Evolutionary conservation across 768 basidiomycete genomes (phyloP), one percentile per base, ranked within the genome.

Genomic region (Mycena vitilis): DNA sequence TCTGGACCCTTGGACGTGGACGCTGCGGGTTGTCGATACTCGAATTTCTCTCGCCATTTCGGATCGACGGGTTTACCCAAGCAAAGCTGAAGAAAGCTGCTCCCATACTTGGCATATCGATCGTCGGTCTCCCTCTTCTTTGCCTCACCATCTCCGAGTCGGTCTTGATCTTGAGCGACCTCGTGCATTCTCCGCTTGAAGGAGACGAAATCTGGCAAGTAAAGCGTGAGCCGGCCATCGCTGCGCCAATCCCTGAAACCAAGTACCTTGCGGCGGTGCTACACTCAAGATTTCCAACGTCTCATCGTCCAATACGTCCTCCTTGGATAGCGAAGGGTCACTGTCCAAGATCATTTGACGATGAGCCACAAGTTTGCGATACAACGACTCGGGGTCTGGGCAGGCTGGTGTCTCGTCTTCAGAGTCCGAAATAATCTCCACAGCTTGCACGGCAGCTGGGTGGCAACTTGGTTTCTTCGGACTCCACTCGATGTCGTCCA

Each of bases 161-260:
- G 78, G 30, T 87, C 83, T 25, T 81, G 76, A 10, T 87, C 83
- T 25, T 81, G 76, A 10, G 85, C 79, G 18, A 86, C 81, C 30
- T 76, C 78, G 15, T 76, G 77, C 48, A 95, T 80, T 56, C 71
- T 71, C 22, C 74, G 63, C 48, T 76, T 78, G 70, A 85, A 83
- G 11, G 78, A 68, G 22, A 77, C 68, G 57, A 80, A 82, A 69
- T 85, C 84, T 71, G 81, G 55, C 20, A 30, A 20, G 42, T 10
- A 23, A 40, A 47, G 20, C 23, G 53, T 12, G 60, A 30, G 48
- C 34, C 30, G 30, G 15, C 60, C 58, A 61, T 60, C 44, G 6
- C 20, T 36, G 10, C 45, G 56, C 25, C 30, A 9, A 30, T 30
- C 57, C 30, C 18, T 12, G n/a, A 12, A 53, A 68, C 51, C 62